Conservation (phyloP, 768 basidiomycete genomes). For the Solioccasus polychromus region DNA sequence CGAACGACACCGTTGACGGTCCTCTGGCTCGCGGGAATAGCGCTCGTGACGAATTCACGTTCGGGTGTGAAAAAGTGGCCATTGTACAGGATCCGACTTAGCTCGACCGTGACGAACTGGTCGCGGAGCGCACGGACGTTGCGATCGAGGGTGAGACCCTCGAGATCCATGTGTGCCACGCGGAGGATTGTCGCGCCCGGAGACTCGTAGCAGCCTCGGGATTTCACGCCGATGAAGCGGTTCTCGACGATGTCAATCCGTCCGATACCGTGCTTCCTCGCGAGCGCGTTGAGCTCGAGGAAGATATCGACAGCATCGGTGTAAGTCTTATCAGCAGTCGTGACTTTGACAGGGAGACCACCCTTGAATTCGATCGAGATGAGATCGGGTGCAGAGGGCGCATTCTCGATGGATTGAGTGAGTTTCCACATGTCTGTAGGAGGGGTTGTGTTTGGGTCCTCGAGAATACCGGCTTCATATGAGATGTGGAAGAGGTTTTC, state of each 20-base stretch:
- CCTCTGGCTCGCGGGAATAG: conserved; percentile 91
- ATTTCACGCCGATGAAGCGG: conserved; percentile 98
- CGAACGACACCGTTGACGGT: conserved; percentile 94
- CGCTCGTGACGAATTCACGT: conserved; percentile 88
- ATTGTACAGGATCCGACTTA: conserved; percentile 93
- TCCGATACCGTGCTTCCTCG: conserved; percentile 92
- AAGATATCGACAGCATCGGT: conserved; percentile 97
- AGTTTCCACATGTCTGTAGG: conserved; percentile 99
- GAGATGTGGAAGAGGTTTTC: conserved; percentile 99
- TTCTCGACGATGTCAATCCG: conserved; percentile 99
- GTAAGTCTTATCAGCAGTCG: conserved; percentile 56
- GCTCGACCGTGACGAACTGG: conserved; percentile 88
- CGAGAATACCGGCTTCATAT: conserved; percentile 98
- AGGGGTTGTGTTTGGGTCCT: conserved; percentile 93
- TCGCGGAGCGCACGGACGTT: conserved; percentile 94
- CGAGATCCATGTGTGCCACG: conserved; percentile 92
- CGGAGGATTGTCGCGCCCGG: conserved; percentile 97
- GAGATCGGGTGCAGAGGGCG: conserved; percentile 74
- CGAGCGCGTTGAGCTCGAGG: conserved; percentile 85
- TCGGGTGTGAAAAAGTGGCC: conserved; percentile 99
- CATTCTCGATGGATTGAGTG: conserved; percentile 76
- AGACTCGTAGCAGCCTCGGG: conserved; percentile 98
- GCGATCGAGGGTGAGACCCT: conserved; percentile 96
- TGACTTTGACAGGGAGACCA: conserved; percentile 86
- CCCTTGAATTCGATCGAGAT: conserved; percentile 82